Evolutionary conservation across 495 filamentous ascomycete species (phyloP).

Genomic region (Penicilliopsis zonata): DNA sequence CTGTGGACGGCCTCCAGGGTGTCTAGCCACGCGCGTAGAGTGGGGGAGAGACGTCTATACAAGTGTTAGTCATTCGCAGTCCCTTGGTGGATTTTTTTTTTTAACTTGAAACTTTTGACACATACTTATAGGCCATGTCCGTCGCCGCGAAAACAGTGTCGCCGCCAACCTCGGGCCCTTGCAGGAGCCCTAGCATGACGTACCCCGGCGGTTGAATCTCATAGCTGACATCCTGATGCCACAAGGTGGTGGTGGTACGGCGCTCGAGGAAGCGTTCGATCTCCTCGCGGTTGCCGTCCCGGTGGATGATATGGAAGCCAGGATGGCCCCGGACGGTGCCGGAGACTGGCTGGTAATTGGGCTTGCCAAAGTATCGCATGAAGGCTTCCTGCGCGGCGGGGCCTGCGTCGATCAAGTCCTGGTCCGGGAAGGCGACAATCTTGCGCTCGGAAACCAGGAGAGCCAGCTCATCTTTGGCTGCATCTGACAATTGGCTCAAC

Average conservation of each 20-base stretch:
- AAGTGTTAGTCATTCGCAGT: no score
- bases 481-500: slow-evolving; percentile 52
- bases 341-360: slow-evolving; percentile 47
- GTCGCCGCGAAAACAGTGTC: slow-evolving; percentile 71
- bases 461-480: slow-evolving; percentile 68
- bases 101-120: no score
- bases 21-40: slow-evolving; percentile 63
- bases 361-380: slow-evolving; percentile 46
- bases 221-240: slow-evolving; percentile 50
- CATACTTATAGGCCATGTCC: slow-evolving; percentile 59
- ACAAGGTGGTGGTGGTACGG: slow-evolving; percentile 42
- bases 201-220: slow-evolving; percentile 39
- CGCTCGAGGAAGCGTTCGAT: slow-evolving; percentile 42
- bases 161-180: slow-evolving; percentile 51
- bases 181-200: slow-evolving; percentile 43
- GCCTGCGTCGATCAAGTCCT: slow-evolving; percentile 57
- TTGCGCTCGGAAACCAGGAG: slow-evolving; percentile 62
- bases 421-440: slow-evolving; percentile 67
- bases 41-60: slow-evolving; percentile 46
- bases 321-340: slow-evolving; percentile 40
- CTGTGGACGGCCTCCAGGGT: slow-evolving; percentile 60
- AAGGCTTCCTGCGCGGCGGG: slow-evolving; percentile 49
- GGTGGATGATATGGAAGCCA: slow-evolving; percentile 50
- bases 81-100: no score
- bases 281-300: slow-evolving; percentile 43